A percentile compares a stretch with the other conserved stretches of the same genome.
phyloP scores from a whole-genome alignment of 108 stramenopile species.

The Fragilaria radians region DNA sequence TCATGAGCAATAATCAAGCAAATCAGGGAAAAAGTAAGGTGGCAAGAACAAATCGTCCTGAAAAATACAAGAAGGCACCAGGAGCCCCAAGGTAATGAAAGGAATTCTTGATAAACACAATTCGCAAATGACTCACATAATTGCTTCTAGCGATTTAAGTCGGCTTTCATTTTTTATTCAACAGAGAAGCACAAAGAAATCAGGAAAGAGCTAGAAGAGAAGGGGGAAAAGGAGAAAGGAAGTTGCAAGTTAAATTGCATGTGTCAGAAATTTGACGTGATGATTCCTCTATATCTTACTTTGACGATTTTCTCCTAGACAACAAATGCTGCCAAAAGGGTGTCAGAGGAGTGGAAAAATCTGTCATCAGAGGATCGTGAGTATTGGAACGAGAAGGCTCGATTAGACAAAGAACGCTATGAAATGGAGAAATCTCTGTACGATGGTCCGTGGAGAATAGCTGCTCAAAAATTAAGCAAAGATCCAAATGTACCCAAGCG shows the following conservation, averaged over 20 bases:
- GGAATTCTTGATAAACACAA: too few species aligned
- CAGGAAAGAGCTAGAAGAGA: conserved; percentile 3
- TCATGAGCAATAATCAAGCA: too few species aligned
- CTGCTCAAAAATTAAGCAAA: conserved; percentile 20
- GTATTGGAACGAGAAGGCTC: conserved; percentile 24
- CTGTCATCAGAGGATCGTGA: conserved; percentile 13
- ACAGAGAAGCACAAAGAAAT: conserved; percentile 36
- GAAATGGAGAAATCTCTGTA: conserved; percentile 31
- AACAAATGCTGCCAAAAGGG: conserved; percentile 28
- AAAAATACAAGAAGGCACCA: too few species aligned
- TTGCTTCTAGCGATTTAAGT: conserved; percentile 26
- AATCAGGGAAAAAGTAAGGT: too few species aligned
- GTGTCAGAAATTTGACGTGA: too few species aligned
- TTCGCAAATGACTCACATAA: too few species aligned
- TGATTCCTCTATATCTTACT: too few species aligned
- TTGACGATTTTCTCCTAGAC: too few species aligned
- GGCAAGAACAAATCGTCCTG: too few species aligned
- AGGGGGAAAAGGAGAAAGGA: conserved; percentile 9
- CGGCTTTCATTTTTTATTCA: conserved; percentile 39
- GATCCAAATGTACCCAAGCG: conserved; percentile 54
- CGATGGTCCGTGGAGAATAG: conserved; percentile 14
- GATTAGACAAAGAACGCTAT: conserved; percentile 33
- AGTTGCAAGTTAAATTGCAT: too few species aligned
- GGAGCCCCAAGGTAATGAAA: too few species aligned
- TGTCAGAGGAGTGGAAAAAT: conserved; percentile 26